Evolutionary conservation across 2,329 filamentous ascomycete species (phyloP).

Genomic region (Conoideocrella luteorostrata): DNA sequence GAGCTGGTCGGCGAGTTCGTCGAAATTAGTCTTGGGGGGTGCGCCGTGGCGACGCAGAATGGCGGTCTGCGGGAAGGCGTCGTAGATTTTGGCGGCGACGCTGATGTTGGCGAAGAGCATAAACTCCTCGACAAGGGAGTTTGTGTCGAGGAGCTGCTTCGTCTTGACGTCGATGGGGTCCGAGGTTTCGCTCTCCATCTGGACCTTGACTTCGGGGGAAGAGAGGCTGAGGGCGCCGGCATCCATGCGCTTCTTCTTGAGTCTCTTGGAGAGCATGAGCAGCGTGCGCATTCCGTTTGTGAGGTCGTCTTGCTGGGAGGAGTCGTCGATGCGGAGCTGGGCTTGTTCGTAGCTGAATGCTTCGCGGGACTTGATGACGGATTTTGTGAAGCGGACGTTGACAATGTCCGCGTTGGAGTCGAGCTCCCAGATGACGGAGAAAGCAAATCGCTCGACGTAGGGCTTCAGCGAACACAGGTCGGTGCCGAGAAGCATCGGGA

Average conservation of each 20-base stretch:
- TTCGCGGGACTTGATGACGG: constrained; percentile 92
- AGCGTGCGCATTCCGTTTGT: constrained; percentile 84
- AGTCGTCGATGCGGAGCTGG: constrained; percentile 87
- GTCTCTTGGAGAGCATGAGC: constrained; percentile 81
- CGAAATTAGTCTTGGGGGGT: constrained; percentile 93
- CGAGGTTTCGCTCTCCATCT: constrained; percentile 90
- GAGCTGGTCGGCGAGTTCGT: constrained; percentile 86
- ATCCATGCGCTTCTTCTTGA: constrained; percentile 93
- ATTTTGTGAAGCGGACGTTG: constrained; percentile 86
- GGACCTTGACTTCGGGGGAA: constrained; percentile 94
- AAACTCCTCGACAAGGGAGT: constrained; percentile 97
- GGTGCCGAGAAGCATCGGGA: constrained; percentile 91
- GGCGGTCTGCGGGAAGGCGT: constrained; percentile 89
- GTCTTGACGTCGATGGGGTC: constrained; percentile 96
- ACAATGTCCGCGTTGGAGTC: constrained; percentile 80
- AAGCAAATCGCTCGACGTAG: constrained; percentile 90
- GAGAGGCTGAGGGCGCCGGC: constrained; percentile 92
- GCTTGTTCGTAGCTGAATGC: constrained; percentile 98
- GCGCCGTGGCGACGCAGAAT: constrained; percentile 87
- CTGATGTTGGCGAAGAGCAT: constrained; percentile 98
- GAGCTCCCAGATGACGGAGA: constrained; percentile 85
- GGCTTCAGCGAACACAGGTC: constrained; percentile 95
- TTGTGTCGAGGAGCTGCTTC: constrained; percentile 88
- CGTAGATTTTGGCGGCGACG: constrained; percentile 84
- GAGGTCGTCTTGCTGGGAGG: constrained; percentile 78